phyloP scores from a whole-genome alignment of 345 rosid genomes.

The Anacardium occidentale region DNA sequence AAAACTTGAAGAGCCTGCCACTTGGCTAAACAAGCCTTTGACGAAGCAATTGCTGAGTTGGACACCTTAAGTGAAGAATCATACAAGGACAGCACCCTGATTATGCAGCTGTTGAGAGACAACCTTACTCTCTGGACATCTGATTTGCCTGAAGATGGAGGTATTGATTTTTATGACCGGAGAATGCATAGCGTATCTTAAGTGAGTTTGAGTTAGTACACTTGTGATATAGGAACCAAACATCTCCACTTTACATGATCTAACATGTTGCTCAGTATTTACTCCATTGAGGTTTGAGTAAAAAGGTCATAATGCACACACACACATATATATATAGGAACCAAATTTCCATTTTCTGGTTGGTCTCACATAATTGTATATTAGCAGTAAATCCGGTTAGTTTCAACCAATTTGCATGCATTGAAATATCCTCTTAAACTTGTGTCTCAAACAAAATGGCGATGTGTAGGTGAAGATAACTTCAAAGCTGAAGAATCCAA shows the following conservation, averaged over 20 bases:
- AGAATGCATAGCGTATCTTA: background rate
- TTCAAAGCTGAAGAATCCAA: constrained; percentile 73
- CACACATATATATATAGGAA: too few relatives aligned
- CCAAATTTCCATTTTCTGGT: too few relatives aligned
- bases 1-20: constrained; percentile 81
- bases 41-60: constrained; percentile 94
- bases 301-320: too few relatives aligned
- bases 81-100: constrained; percentile 97
- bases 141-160: constrained; percentile 99
- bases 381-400: background rate
- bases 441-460: constrained; percentile 12
- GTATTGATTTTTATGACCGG: constrained; percentile 26
- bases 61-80: constrained; percentile 97
- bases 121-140: constrained; percentile 99
- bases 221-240: background rate
- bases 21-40: constrained; percentile 97
- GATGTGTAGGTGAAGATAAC: constrained; percentile 69
- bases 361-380: background rate
- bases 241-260: too few relatives aligned
- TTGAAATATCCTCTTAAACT: background rate
- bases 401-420: background rate
- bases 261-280: too few relatives aligned
- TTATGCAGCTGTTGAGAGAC: constrained; percentile 97
- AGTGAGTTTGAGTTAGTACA: background rate
- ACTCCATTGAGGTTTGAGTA: too few relatives aligned